These are phyloP conservation scores for Alternaria metachromatica DNA, from an alignment of 2,329 filamentous ascomycete species.

Conservation along the genomic window DNA sequence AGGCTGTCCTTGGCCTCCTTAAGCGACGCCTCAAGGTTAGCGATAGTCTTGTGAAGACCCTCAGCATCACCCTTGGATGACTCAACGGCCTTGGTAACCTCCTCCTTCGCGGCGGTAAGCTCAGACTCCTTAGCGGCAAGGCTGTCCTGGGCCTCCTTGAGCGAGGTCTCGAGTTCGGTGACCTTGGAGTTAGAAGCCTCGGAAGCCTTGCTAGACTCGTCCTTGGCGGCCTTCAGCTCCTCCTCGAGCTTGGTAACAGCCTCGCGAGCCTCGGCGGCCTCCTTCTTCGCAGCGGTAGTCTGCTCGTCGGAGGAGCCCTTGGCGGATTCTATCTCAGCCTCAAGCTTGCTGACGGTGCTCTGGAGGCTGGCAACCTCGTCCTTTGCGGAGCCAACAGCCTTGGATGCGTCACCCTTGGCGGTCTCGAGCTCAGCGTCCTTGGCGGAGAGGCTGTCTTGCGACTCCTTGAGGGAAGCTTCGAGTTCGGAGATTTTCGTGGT, in stretches of 20 bases:
- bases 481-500: conserved; percentile 36
- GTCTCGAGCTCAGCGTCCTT: conserved; percentile 32
- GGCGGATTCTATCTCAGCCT: conserved; percentile 22
- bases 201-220: conserved; percentile 23
- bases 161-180: conserved; percentile 29
- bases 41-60: conserved; percentile 23
- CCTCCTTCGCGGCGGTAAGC: conserved; percentile 26
- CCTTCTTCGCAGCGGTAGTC: conserved; percentile 18
- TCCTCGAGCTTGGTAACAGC: conserved; percentile 21
- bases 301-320: conserved; percentile 24
- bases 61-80: conserved; percentile 24
- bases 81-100: conserved; percentile 25
- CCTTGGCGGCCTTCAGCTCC: conserved; percentile 22
- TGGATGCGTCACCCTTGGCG: conserved; percentile 21
- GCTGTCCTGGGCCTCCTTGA: conserved; percentile 25
- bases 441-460: conserved; percentile 27
- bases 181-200: conserved; percentile 31
- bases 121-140: conserved; percentile 32
- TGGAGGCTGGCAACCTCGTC: conserved; percentile 31
- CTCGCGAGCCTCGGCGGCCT: conserved; percentile 18
- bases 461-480: conserved; percentile 31
- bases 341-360: conserved; percentile 37
- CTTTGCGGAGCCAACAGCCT: conserved; percentile 23
- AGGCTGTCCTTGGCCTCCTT: conserved; percentile 17
- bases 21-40: conserved; percentile 26